A percentile compares a stretch with the other conserved stretches of the same genome.
Evolutionary conservation across 106 monocot species (phyloP).

Genomic region (Ottelia alismoides): DNA sequence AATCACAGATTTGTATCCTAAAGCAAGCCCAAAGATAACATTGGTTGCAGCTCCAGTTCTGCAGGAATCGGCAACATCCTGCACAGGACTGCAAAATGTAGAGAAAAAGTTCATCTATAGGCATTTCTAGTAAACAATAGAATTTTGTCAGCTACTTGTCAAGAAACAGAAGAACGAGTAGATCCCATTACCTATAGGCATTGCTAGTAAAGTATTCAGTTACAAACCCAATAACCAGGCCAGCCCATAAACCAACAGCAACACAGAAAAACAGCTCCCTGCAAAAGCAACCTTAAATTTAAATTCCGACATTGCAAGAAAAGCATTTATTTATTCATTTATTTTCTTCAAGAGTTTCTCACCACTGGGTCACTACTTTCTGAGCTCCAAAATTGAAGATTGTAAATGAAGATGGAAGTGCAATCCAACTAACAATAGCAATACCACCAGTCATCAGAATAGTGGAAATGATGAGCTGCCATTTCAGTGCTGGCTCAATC

Average conservation of each 20-base stretch:
- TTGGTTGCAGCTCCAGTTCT: slow-evolving; percentile 11
- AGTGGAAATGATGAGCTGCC: slow-evolving; percentile 69
- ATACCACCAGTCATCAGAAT: slow-evolving; percentile 63
- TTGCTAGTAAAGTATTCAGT: slow-evolving; percentile 13
- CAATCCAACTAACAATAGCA: slow-evolving; percentile 48
- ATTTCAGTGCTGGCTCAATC: slow-evolving; percentile 65
- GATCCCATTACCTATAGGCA: slow-evolving; percentile 7
- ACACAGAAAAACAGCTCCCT: slow-evolving; percentile 11
- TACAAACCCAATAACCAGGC: slow-evolving; percentile 3
- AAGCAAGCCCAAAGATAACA: slow-evolving; percentile 10
- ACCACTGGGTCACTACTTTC: slow-evolving; percentile 53
- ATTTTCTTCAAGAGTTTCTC: too few relatives aligned
- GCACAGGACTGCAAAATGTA: slow-evolving; percentile 11
- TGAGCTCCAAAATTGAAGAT: slow-evolving; percentile 54
- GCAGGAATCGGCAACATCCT: slow-evolving; percentile 12
- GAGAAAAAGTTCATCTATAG: background rate
- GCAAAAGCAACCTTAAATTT: slow-evolving; percentile 24
- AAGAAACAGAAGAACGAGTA: background rate
- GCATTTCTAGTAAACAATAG: too few relatives aligned
- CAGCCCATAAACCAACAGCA: slow-evolving; percentile 8
- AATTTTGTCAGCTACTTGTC: background rate
- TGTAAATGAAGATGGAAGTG: slow-evolving; percentile 47
- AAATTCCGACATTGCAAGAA: too few relatives aligned
- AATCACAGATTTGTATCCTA: slow-evolving; percentile 11
- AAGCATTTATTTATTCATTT: too few relatives aligned